Base-by-base conservation (phyloP, 2,329 filamentous ascomycete genomes). In the Aureobasidium vineae region DNA sequence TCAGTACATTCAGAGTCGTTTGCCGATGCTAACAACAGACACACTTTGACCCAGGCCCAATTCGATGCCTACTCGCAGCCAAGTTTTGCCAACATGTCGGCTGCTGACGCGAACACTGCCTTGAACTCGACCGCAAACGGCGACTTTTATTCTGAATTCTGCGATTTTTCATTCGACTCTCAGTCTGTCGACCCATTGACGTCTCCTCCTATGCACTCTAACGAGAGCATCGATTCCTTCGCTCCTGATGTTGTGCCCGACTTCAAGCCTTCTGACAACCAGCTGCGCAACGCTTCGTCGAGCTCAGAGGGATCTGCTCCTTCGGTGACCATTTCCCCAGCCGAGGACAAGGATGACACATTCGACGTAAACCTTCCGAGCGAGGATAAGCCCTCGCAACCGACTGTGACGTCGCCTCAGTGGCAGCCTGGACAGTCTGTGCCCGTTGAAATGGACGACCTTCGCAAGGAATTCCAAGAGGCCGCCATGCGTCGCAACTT, bases 401-500 rank as follows among this genome's bases (percentile, higher is more conserved):
- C 68, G 5, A 41, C 65, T 6, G 70, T 67, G 5, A 70, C 68
- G 26, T 71, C 72, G 21, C 45, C 59, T 31, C 73, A 74, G 69
- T 77, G 75, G 75, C 74, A 76, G 57, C 75, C 75, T 28, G 75
- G 75, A 23, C 74, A 75, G 64, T 77, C 75, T 2, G 69, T 75
- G 15, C 75, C 75, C 3, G 74, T 76, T n/a, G 74, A 77, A 50
- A 70, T 74, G 36, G 71, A 70, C 45, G 71, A 71, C 13, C 70
- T 75, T 26, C 73, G 71, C n/a, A 71, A 74, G 49, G 71, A 76
- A 47, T 77, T 77, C 69, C 70, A 71, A 26, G 72, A 76, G 60
- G 64, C 65, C 49, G 70, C 70, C 19, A 70, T 71, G 56, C 66
- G 66, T 13, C 38, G 53, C 26, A 60, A 60, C 54, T 56, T 68